Evolutionary conservation across 2,329 filamentous ascomycete genomes (phyloP), one percentile per base, ranked within the genome.

Genomic region (Cytospora chrysosperma): DNA sequence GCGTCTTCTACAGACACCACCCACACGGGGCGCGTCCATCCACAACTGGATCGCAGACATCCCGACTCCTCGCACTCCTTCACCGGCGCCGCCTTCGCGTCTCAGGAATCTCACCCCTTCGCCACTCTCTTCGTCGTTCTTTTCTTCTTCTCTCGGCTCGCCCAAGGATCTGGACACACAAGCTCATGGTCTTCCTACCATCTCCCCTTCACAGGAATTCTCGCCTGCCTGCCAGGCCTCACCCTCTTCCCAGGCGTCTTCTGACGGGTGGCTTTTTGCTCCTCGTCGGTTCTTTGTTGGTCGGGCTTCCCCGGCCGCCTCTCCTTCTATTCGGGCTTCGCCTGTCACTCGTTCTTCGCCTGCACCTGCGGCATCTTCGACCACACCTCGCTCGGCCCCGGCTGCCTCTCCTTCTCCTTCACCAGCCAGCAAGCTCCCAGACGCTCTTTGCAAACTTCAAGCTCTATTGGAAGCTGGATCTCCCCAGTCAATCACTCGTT

Each of bases 41-140:
- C 47, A 49, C 37, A 34, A 54, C 4, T 64, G 62, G 62, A 21
- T 64, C 13, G 40, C 43, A 26, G 40, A 64, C 37, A 32, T 64
- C 26, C 59, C 51, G 34, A 50, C 47, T 12, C 59, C 30, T 17
- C 49, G 17, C 61, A 24, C 19, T 56, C 56, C 50, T 56, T 49
- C n/a, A 4, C 56, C 19, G 2, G 10, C 34, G 8, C 19, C n/a
- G 5, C 28, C 47, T 26, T 30, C 4, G 24, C 52, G 27, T n/a
- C 24, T 56, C 12, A 26, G 32, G 28, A 13, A 26, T n/a, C n/a
- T 54, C 28, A 30, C 50, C 9, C 34, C 28, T 5, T 40, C 52
- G 27, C 51, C 51, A 37, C 37, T 56, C 26, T 40, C 43, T 28
- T n/a, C 40, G 5, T 64, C 62, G 1, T 26, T 61, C 58, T 64